Evolutionary conservation across 169 alveolate genomes (phyloP), one percentile per base, ranked within the genome.

Genomic region (Plasmodium gallinaceum): DNA sequence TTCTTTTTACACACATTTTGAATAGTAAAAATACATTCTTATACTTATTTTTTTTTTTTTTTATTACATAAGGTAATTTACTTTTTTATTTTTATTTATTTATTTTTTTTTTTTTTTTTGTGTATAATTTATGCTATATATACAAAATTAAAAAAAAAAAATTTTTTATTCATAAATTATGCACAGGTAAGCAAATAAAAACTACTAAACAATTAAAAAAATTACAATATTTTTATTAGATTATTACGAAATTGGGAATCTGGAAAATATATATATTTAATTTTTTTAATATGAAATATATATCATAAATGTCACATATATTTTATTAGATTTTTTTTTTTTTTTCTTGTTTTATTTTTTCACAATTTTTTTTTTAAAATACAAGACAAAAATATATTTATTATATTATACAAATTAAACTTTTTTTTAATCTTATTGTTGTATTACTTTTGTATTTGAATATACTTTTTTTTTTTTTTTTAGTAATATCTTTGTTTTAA

Each of bases 141-240:
- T 32, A 0, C 1, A 20, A 66, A 37, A 46, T 43, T 43, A 32
- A 66, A 73, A 73, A 73, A 73, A 32, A 72, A 52, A 74, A 32
- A 10, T 74, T 5, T 64, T 18, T 64, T 12, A 61, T 75, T 45
- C 64, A 66, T n/a, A 54, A 37, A 48, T 24, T 48, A 75, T 62
- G 88, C 76, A 75, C 75, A 64, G 37, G 32, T 42, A 75, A 74
- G 74, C 88, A 75, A 62, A 46, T 66, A 14, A 24, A 73, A 75
- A 62, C 14, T 18, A 75, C 24, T 6, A 20, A 2, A 46, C 58
- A 64, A 37, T 75, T 37, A 16, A 52, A 61, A 62, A 75, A 66
- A 61, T 48, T 48, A 20, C 58, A 54, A 10, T 24, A n/a, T 26
- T 48, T 75, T 75, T 46, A 39, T 75, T 75, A 75, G 88, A 54